Conservation (phyloP, 495 filamentous ascomycete species). For the Trichoderma virens region DNA sequence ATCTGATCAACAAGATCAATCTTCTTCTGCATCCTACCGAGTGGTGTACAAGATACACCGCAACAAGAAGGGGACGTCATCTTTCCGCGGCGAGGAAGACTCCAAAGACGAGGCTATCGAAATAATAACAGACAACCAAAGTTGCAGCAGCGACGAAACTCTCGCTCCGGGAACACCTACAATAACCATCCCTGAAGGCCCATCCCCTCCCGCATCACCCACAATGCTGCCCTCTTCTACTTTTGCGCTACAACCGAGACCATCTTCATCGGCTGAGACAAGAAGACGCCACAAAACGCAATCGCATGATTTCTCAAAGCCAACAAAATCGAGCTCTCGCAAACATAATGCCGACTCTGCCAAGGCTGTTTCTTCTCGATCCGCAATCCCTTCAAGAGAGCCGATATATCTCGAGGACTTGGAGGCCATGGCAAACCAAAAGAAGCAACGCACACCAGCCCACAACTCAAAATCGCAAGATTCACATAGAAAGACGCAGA, state of each 20-base stretch:
- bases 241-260: background rate
- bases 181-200: background rate
- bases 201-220: background rate
- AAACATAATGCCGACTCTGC: background rate
- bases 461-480: background rate
- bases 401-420: background rate
- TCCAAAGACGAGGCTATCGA: background rate
- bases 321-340: background rate
- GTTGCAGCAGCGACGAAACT: background rate
- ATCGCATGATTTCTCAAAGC: background rate
- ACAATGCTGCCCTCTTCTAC: background rate
- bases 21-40: constrained; percentile 19
- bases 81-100: constrained; percentile 26
- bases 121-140: background rate
- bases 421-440: background rate
- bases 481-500: background rate
- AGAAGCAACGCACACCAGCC: background rate
- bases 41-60: constrained; percentile 37
- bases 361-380: background rate
- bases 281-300: background rate
- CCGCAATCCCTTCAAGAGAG: constrained; percentile 3
- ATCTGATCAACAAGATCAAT: background rate
- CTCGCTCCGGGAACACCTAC: background rate
- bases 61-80: constrained; percentile 29
- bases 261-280: background rate